These are phyloP conservation scores for Alternaria gaisen DNA, from an alignment of 2,329 filamentous ascomycete species.

Conservation along the genomic window DNA sequence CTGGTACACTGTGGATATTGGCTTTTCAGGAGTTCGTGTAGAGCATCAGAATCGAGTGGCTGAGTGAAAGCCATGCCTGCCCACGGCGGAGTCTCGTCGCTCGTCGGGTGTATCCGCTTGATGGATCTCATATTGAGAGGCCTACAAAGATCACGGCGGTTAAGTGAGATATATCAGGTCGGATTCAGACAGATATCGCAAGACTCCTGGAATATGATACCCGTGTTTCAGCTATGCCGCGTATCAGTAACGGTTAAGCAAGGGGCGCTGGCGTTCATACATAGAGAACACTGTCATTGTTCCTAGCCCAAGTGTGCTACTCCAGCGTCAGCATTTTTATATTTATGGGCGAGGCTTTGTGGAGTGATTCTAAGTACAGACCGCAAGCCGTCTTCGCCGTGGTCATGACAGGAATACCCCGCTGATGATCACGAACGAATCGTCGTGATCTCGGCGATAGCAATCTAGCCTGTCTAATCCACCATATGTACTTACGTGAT, in stretches of 20 bases:
- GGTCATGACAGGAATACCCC: neutral
- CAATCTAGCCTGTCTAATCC: neutral
- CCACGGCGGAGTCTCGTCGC: conserved; percentile 39
- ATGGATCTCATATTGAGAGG: conserved; percentile 21
- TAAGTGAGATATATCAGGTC: neutral
- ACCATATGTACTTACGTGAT: neutral
- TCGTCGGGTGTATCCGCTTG: conserved; percentile 24
- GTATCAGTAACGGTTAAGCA: neutral
- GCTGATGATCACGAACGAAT: neutral
- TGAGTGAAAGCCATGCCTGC: conserved; percentile 32
- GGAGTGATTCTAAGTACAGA: neutral
- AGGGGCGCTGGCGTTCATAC: neutral
- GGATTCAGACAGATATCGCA: neutral
- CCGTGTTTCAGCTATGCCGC: neutral
- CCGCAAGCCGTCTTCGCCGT: neutral
- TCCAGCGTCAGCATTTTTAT: neutral
- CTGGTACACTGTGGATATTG: conserved; percentile 31
- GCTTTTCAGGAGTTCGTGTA: conserved; percentile 32
- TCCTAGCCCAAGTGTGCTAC: neutral
- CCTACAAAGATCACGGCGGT: neutral
- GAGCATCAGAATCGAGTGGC: conserved; percentile 35
- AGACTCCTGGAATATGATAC: neutral
- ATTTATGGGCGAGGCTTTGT: neutral
- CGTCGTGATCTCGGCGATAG: neutral
- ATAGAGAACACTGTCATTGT: neutral